Evolutionary conservation across 768 basidiomycete genomes (phyloP).

Genomic region (Rhodotorula sphaerocarpa): DNA sequence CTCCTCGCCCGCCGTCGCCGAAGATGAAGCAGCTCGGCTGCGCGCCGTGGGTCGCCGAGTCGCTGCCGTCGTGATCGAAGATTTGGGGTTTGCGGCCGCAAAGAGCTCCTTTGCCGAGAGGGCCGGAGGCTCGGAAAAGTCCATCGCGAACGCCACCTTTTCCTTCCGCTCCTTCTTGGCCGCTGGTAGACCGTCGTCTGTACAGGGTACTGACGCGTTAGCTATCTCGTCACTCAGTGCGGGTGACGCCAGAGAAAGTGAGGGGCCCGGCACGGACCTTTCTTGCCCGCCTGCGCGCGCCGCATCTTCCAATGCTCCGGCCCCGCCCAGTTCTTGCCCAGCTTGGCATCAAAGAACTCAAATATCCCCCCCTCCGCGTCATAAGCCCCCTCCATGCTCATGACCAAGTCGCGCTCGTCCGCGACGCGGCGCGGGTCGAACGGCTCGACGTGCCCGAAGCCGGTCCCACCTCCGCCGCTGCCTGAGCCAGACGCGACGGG

Average conservation of each 20-base stretch:
- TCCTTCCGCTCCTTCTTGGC: conserved; percentile 46
- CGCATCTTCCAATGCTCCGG: conserved; percentile 97
- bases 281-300: conserved; percentile 10
- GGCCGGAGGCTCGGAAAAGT: conserved; percentile 60
- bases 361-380: conserved; percentile 51
- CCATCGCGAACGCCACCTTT: conserved; percentile 74
- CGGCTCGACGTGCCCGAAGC: conserved; percentile 51
- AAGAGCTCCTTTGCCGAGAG: conserved; percentile 64
- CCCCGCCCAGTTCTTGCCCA: conserved; percentile 86
- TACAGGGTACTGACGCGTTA: neutral
- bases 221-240: neutral
- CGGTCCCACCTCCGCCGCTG: conserved; percentile 4
- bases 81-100: conserved; percentile 62
- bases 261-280: conserved; percentile 4
- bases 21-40: too few relatives aligned
- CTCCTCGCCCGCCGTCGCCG: conserved; percentile 35
- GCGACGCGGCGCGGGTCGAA: conserved; percentile 73
- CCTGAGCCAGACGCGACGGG: neutral
- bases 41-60: conserved; percentile 48
- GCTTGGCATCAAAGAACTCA: conserved; percentile 80
- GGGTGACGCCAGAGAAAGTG: neutral
- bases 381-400: conserved; percentile 54
- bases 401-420: conserved; percentile 76
- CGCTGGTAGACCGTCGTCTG: neutral
- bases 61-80: conserved; percentile 55